A percentile compares a stretch with the other conserved stretches of the same genome.
Evolutionary conservation across 495 filamentous ascomycete species (phyloP).

Genomic region (Symbiotaphrina buchneri): DNA sequence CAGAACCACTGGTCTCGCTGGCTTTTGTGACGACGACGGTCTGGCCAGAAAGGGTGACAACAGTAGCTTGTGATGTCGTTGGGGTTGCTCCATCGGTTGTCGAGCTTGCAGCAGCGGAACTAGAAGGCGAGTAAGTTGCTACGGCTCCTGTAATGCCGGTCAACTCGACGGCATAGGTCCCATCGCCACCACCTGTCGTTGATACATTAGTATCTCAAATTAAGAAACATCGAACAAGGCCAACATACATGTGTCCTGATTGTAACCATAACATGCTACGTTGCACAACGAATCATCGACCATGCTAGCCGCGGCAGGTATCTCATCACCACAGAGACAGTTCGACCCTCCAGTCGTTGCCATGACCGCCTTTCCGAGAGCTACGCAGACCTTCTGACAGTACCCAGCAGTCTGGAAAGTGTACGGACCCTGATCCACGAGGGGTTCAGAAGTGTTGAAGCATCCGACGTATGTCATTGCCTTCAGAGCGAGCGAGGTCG

Average conservation of each 20-base stretch:
- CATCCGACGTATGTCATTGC: conserved; percentile 16
- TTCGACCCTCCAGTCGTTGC: conserved; percentile 17
- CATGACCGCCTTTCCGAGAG: conserved; percentile 12
- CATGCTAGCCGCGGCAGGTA: conserved; percentile 24
- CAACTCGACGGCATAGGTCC: conserved; percentile 12
- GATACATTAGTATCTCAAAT: neutral
- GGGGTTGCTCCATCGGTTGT: conserved; percentile 1
- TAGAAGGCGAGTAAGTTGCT: conserved; percentile 8
- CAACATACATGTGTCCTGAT: conserved; percentile 34
- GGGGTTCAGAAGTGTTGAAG: conserved; percentile 14
- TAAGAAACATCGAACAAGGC: no score
- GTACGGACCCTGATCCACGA: conserved; percentile 13
- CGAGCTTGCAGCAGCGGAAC: conserved; percentile 3
- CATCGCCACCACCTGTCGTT: conserved; percentile 26
- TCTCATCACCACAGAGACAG: conserved; percentile 38
- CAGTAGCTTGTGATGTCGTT: conserved; percentile 1
- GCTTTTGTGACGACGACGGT: conserved; percentile 12
- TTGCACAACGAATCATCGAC: conserved; percentile 29
- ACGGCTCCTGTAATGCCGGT: conserved; percentile 11
- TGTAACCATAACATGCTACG: conserved; percentile 30
- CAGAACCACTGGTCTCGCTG: conserved; percentile 5
- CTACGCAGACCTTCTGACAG: conserved; percentile 17
- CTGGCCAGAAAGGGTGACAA: conserved; percentile 7
- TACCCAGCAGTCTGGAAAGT: conserved; percentile 16
- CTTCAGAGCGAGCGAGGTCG: conserved; percentile 1